Evolutionary conservation across 2,329 filamentous ascomycete species (phyloP).

Genomic region (Ceratocystiopsis minuta): DNA sequence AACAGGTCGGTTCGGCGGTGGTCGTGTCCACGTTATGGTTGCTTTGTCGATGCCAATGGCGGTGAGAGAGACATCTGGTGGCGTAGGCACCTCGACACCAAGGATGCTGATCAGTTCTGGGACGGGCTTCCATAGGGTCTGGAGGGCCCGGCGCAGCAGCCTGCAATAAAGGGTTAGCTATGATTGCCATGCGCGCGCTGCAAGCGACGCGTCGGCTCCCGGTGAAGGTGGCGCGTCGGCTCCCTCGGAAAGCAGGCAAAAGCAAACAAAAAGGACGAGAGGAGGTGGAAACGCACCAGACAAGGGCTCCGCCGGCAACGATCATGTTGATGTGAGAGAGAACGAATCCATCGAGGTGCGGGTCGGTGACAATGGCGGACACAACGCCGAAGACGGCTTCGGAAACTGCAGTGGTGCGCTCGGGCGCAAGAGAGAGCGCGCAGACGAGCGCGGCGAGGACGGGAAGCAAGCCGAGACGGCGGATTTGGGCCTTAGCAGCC

Average conservation of each 20-base stretch:
- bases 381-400: constrained; percentile 17
- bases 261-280: neutral
- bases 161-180: constrained; percentile 22
- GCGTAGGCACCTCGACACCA: constrained; percentile 80
- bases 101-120: constrained; percentile 80
- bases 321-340: constrained; percentile 35
- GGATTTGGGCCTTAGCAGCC: constrained; percentile 25
- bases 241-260: neutral
- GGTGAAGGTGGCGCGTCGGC: too few species aligned
- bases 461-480: constrained; percentile 23
- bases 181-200: too few species aligned
- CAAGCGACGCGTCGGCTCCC: constrained; percentile 3
- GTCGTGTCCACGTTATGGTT: constrained; percentile 77
- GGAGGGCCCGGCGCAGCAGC: constrained; percentile 71
- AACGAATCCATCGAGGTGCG: constrained; percentile 28
- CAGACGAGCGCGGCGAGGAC: constrained; percentile 22
- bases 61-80: constrained; percentile 77
- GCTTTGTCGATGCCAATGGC: constrained; percentile 77
- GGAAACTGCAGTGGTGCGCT: constrained; percentile 20
- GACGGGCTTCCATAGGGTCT: constrained; percentile 79
- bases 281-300: constrained; percentile 23
- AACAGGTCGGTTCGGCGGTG: constrained; percentile 46
- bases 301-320: constrained; percentile 31
- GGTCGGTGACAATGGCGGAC: constrained; percentile 19
- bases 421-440: constrained; percentile 24